These are phyloP conservation scores for Toxoplasma gondii DNA, from an alignment of 169 alveolate genomes.

Conservation along the genomic window DNA sequence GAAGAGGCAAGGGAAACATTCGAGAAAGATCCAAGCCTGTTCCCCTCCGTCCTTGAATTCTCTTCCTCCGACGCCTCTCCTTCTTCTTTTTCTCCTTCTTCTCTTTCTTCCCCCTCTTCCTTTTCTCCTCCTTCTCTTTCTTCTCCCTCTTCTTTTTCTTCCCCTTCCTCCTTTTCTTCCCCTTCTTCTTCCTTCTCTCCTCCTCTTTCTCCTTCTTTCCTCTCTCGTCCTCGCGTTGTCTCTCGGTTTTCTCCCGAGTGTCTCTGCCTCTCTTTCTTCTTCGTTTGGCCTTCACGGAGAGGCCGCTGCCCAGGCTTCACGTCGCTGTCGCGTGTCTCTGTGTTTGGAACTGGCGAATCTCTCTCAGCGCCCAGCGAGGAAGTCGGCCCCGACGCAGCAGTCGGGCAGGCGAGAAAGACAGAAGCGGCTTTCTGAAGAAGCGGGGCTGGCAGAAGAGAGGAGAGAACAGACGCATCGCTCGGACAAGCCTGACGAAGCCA, in stretches of 20 bases:
- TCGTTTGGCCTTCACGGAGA: no score
- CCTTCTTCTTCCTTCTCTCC: neutral
- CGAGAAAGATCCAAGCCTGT: no score
- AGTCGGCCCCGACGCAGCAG: no score
- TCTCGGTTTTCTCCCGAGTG: neutral
- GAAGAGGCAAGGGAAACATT: no score
- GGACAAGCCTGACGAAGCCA: slow-evolving; percentile 10
- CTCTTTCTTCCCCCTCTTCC: neutral
- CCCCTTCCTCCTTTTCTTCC: neutral
- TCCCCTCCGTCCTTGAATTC: neutral
- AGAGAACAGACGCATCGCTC: neutral
- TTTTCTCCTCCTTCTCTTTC: neutral
- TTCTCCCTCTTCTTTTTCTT: neutral
- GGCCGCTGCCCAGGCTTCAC: no score
- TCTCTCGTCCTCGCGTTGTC: neutral
- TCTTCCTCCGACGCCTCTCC: neutral
- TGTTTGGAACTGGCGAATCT: no score
- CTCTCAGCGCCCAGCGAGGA: no score
- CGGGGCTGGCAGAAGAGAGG: neutral
- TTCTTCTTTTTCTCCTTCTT: neutral
- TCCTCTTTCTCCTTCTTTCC: neutral
- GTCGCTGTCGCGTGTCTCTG: no score
- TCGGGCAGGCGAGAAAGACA: neutral
- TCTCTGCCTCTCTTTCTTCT: no score
- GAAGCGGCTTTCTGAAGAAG: neutral